These are phyloP conservation scores for Isatis lusitanica DNA, from an alignment of 441 rosid species.

Conservation along the genomic window DNA sequence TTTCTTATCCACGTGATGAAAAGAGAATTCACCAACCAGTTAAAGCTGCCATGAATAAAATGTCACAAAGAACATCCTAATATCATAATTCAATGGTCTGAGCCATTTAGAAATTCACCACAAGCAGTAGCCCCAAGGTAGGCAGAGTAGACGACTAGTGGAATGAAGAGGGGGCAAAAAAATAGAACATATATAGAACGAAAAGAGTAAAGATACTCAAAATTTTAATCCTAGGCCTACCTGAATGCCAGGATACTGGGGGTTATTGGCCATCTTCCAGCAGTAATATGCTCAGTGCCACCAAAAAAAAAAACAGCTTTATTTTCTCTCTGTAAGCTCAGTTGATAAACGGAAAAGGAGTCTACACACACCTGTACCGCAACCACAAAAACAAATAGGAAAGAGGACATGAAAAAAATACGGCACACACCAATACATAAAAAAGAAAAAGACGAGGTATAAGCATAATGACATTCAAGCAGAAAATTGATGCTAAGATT, in stretches of 20 bases:
- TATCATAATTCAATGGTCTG: background rate
- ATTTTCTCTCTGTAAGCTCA: background rate
- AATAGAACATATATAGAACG: background rate
- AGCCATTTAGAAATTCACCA: background rate
- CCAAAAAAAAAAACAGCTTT: constrained; percentile 26
- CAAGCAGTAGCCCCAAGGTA: constrained; percentile 9
- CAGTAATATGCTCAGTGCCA: constrained; percentile 30
- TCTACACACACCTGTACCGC: constrained; percentile 13
- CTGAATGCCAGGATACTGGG: constrained; percentile 72
- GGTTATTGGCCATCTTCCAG: constrained; percentile 72
- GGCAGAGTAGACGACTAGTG: background rate
- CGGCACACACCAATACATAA: background rate
- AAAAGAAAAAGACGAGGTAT: background rate
- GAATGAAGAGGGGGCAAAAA: background rate
- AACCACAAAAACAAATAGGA: background rate
- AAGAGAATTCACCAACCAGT: constrained; percentile 4
- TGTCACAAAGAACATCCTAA: background rate
- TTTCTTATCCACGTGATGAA: background rate
- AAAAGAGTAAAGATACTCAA: background rate
- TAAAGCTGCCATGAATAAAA: background rate
- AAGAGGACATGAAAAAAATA: background rate
- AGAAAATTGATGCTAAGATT: background rate
- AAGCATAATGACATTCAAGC: background rate
- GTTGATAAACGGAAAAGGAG: constrained; percentile 12
- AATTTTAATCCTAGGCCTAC: constrained; percentile 38